Evolutionary conservation across 164 flowering plant species (phyloP).

Genomic region (Stephania yunnanensis): DNA sequence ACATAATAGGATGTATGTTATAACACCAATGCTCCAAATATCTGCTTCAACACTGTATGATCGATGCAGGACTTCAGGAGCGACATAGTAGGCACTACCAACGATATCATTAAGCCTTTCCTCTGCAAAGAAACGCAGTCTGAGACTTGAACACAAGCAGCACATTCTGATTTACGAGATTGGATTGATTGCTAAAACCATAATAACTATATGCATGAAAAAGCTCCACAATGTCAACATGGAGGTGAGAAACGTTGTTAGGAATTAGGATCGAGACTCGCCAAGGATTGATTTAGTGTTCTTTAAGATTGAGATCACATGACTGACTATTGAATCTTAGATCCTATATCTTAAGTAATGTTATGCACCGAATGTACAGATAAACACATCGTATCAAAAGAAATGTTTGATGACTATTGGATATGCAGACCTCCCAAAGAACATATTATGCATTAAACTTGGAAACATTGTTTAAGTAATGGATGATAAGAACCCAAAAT

Average conservation of each 20-base stretch:
- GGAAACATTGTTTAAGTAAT: too few species aligned
- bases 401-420: too few species aligned
- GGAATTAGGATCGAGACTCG: too few species aligned
- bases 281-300: too few species aligned
- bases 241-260: neutral
- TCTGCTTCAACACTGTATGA: slow-evolving; percentile 93
- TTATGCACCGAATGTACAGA: too few species aligned
- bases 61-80: slow-evolving; percentile 97
- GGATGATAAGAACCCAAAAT: too few species aligned
- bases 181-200: neutral
- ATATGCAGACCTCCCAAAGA: too few species aligned
- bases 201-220: neutral
- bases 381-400: too few species aligned
- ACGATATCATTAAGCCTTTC: slow-evolving; percentile 96
- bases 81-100: slow-evolving; percentile 99
- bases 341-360: too few species aligned
- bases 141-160: neutral
- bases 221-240: neutral
- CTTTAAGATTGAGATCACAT: too few species aligned
- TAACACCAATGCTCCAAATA: slow-evolving; percentile 98
- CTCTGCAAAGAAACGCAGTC: slow-evolving; percentile 40
- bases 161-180: neutral
- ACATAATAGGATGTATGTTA: slow-evolving; percentile 85
- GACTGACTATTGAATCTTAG: too few species aligned
- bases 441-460: too few species aligned